Evolutionary conservation across 176 grass and related monocot genomes (phyloP), one percentile per base, ranked within the genome.

Genomic region (Saccharum officinarum): DNA sequence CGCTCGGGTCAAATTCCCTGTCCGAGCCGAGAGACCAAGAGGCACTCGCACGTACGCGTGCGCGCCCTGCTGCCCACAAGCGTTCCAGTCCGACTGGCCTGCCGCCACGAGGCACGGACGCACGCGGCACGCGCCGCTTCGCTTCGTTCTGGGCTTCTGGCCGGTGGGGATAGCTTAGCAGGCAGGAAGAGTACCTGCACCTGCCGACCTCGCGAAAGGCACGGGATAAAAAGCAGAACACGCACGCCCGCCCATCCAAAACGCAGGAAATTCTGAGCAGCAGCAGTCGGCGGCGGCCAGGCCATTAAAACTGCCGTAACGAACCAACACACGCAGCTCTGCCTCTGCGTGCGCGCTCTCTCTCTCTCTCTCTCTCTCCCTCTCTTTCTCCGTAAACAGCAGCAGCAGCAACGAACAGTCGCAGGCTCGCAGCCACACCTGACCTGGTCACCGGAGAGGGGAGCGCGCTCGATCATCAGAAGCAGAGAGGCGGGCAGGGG

Each of bases 171-270:
- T 3, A 33, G 33, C 3, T 47, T 15, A 34, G 4, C 47, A 6
- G 15, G 15, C 47, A 50, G 41, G 1, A 0, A 36, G 68, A 70
- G 72, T 26, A 25, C 14, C 28, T 2, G 7, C 55, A n/a, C 8
- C 57, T 23, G 22, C 37, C 57, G 4, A 57, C 49, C 49, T 37
- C 50, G 31, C 49, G 4, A 57, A 31, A 25, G 57, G 17, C 54
- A 33, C 39, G 73, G 18, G 80, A 78, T 83, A 73, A 23, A 88
- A 83, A 72, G 67, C 45, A 65, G 70, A 77, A 70, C 45, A 39
- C 37, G 42, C 68, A 10, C 25, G 28, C 46, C 50, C 86, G 68
- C 61, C 10, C 37, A 33, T 71, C 86, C 74, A 79, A 65, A 34
- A 28, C 66, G 54, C 41, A 61, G 72, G 60, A 69, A 34, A 61